phyloP scores from a whole-genome alignment of 306 rosid genomes.

The Vicia sativa region DNA sequence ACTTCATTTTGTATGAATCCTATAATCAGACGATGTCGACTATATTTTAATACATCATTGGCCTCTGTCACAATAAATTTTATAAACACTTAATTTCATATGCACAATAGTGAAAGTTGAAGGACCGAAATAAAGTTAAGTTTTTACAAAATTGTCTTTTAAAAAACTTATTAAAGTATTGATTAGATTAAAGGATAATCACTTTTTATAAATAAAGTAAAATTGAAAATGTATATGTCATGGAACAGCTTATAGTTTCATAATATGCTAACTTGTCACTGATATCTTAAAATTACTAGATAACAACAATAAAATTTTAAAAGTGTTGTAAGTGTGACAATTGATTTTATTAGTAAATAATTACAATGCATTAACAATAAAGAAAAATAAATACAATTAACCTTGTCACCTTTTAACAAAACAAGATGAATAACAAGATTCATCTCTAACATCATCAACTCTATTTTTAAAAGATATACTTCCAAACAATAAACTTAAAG shows the following conservation, averaged over 20 bases:
- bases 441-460: too few relatives aligned
- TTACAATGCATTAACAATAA: too few relatives aligned
- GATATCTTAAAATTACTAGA: too few relatives aligned
- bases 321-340: too few relatives aligned
- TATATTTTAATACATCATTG: constrained; percentile 15
- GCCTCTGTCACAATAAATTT: background rate
- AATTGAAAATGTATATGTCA: background rate
- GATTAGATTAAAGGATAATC: background rate
- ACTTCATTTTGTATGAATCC: constrained; percentile 19
- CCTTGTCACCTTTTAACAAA: too few relatives aligned
- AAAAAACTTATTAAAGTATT: background rate
- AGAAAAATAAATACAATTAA: too few relatives aligned
- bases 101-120: background rate
- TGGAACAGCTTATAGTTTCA: background rate
- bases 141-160: background rate
- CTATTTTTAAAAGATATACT: too few relatives aligned
- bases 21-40: constrained; percentile 40
- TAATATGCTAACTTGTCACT: too few relatives aligned
- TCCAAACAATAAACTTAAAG: too few relatives aligned
- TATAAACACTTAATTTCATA: background rate
- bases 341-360: too few relatives aligned
- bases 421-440: too few relatives aligned
- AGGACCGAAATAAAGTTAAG: background rate
- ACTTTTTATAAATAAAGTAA: background rate
- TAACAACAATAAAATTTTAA: too few relatives aligned